These are phyloP conservation scores for Tuber indicum DNA, from an alignment of 495 filamentous ascomycete genomes.

Conservation along the genomic window DNA sequence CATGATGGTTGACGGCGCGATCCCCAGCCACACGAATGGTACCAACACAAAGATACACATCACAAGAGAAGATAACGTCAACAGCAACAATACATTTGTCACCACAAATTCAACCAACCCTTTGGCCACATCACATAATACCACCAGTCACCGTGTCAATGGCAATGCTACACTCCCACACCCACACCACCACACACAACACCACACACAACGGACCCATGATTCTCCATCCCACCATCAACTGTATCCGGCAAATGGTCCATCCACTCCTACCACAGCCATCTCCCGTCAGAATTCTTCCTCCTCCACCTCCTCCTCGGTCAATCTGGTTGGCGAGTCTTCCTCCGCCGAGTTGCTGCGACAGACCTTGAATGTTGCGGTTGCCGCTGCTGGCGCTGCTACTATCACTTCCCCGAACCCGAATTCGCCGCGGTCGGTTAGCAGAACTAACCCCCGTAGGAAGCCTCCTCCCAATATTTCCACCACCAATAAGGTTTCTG, in stretches of 20 bases:
- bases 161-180: background rate
- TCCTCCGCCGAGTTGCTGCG: slow-evolving; percentile 35
- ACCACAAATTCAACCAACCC: background rate
- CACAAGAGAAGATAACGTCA: slow-evolving; percentile 20
- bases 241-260: slow-evolving; percentile 30
- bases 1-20: slow-evolving; percentile 32
- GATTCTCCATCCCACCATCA: slow-evolving; percentile 16
- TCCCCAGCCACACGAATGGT: slow-evolving; percentile 33
- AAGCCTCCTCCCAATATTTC: slow-evolving; percentile 35
- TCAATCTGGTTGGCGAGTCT: slow-evolving; percentile 34
- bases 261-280: slow-evolving; percentile 35
- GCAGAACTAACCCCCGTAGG: slow-evolving; percentile 37
- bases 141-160: background rate
- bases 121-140: background rate
- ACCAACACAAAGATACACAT: slow-evolving; percentile 8
- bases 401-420: slow-evolving; percentile 27
- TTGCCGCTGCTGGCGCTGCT: slow-evolving; percentile 19
- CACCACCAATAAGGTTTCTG: slow-evolving; percentile 17
- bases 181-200: background rate
- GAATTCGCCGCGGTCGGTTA: slow-evolving; percentile 17
- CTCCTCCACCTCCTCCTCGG: slow-evolving; percentile 34
- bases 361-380: slow-evolving; percentile 34
- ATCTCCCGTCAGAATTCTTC: slow-evolving; percentile 41
- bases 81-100: slow-evolving; percentile 11
- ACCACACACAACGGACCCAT: background rate